phyloP scores from a whole-genome alignment of 305 asterid genomes.

The Lippia alba region DNA sequence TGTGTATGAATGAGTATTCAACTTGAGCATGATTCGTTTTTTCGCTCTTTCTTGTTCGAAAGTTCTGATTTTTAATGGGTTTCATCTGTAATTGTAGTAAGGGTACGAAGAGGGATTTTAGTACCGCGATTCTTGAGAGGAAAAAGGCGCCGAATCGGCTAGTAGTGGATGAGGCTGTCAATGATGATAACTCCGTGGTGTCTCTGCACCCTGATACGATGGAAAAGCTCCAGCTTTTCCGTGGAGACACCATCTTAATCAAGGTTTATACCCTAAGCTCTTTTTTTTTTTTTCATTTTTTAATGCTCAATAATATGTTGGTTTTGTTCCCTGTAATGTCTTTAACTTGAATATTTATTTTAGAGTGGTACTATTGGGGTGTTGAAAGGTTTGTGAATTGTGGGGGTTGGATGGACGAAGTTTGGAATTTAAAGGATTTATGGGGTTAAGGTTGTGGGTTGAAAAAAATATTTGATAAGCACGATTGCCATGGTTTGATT shows the following conservation, averaged over 20 bases:
- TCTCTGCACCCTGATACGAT: constrained; percentile 77
- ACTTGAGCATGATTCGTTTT: constrained; percentile 3
- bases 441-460: constrained; percentile 7
- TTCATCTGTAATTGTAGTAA: constrained; percentile 51
- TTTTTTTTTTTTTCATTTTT: not conserved
- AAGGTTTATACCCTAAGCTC: constrained; percentile 50
- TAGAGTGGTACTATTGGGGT: not conserved
- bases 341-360: constrained; percentile 5
- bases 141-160: constrained; percentile 85
- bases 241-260: constrained; percentile 85
- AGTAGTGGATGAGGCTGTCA: constrained; percentile 83
- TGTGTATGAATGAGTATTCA: not conserved
- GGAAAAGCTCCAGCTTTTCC: constrained; percentile 93
- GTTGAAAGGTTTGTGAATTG: not conserved
- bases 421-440: not conserved
- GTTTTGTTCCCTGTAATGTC: not conserved
- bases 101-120: constrained; percentile 82
- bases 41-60: not conserved
- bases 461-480: not conserved
- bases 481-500: not conserved
- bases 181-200: constrained; percentile 89
- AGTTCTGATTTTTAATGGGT: constrained; percentile 17
- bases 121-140: constrained; percentile 88
- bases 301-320: constrained; percentile 1
- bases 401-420: not conserved